Percentiles rank a stretch among this genome's conserved stretches.
These are phyloP conservation scores for Raddia guianensis DNA, from an alignment of 176 grass and related monocot genomes.

Conservation along the genomic window DNA sequence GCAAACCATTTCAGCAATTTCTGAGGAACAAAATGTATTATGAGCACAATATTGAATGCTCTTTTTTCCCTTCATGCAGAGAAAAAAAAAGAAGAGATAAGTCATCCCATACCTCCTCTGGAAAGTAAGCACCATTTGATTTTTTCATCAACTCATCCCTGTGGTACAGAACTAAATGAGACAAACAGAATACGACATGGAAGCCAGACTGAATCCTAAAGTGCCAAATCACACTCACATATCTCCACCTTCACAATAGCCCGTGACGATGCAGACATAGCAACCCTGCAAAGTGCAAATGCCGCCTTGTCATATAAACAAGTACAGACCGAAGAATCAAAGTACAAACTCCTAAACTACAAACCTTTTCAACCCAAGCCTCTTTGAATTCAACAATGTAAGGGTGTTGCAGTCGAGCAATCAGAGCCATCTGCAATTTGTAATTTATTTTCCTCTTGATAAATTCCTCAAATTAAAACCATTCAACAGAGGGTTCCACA, in stretches of 20 bases:
- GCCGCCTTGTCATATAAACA: conserved; percentile 42
- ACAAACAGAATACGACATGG: conserved; percentile 2
- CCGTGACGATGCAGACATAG: conserved; percentile 98
- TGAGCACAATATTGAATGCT: conserved; percentile 1
- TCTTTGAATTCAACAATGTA: conserved; percentile 99
- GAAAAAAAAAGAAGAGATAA: conserved; percentile 13
- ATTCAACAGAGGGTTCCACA: neutral
- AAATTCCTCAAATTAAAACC: neutral
- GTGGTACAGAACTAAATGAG: conserved; percentile 31
- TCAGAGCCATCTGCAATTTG: conserved; percentile 85
- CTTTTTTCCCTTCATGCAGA: neutral
- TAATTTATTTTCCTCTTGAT: conserved; percentile 19
- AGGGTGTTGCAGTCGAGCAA: conserved; percentile 87
- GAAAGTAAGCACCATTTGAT: conserved; percentile 77
- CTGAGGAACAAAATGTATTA: conserved; percentile 47
- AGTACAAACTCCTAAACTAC: neutral
- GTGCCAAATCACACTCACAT: conserved; percentile 63
- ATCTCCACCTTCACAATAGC: conserved; percentile 98
- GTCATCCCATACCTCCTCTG: conserved; percentile 74
- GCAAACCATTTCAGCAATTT: conserved; percentile 94
- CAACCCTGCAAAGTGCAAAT: conserved; percentile 76
- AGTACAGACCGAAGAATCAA: conserved; percentile 19
- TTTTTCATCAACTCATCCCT: conserved; percentile 96
- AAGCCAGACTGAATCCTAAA: neutral
- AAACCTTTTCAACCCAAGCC: conserved; percentile 98